These are phyloP conservation scores for Sugiyamaella qingdaonensis DNA, from an alignment of 805 yeast species.

Conservation along the genomic window DNA sequence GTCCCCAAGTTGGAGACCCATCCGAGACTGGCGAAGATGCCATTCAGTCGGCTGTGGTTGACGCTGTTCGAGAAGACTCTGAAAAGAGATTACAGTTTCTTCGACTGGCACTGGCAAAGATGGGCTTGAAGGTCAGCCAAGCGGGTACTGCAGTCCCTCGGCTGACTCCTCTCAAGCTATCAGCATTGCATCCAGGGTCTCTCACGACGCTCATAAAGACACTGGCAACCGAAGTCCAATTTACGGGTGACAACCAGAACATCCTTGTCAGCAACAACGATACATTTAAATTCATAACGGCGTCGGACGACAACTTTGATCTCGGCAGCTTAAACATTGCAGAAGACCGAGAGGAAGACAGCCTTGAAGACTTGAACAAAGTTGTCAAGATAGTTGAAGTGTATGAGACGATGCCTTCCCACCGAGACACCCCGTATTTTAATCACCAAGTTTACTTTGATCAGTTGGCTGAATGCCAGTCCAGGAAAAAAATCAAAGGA, in stretches of 20 bases:
- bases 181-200: slow-evolving; percentile 37
- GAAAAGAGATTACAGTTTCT: slow-evolving; percentile 52
- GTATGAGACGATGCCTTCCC: slow-evolving; percentile 46
- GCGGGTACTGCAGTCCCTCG: slow-evolving; percentile 44
- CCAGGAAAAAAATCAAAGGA: slow-evolving; percentile 17
- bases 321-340: background rate
- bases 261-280: slow-evolving; percentile 53
- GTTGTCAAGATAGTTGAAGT: slow-evolving; percentile 54
- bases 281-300: slow-evolving; percentile 41
- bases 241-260: slow-evolving; percentile 32
- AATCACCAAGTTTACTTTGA: slow-evolving; percentile 54
- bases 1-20: slow-evolving; percentile 43
- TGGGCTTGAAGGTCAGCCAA: slow-evolving; percentile 64
- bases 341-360: slow-evolving; percentile 10
- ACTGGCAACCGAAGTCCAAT: slow-evolving; percentile 35
- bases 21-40: slow-evolving; percentile 4
- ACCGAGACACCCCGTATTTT: slow-evolving; percentile 66
- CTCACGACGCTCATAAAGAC: slow-evolving; percentile 34
- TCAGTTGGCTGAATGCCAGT: slow-evolving; percentile 33
- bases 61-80: slow-evolving; percentile 40
- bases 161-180: slow-evolving; percentile 60
- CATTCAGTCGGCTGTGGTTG: slow-evolving; percentile 10
- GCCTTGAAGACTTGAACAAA: slow-evolving; percentile 51
- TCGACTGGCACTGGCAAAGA: slow-evolving; percentile 48
- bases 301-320: slow-evolving; percentile 7